A percentile compares a stretch with the other conserved stretches of the same genome.
phyloP scores from a whole-genome alignment of 2,329 filamentous ascomycete genomes.

The Dothideomycetes sp. region DNA sequence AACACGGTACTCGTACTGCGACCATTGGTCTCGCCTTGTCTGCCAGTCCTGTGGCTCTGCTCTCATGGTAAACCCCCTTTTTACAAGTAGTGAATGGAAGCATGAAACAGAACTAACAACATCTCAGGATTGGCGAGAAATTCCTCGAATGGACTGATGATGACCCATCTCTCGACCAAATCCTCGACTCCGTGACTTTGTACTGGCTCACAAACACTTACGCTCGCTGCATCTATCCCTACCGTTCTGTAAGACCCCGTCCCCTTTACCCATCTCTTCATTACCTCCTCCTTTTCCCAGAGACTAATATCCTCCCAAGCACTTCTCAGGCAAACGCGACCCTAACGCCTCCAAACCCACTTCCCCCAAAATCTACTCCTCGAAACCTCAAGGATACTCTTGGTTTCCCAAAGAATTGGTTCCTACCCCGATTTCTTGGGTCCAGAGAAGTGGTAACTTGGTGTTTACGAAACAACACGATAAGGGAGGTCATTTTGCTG shows the following conservation, averaged over 20 bases:
- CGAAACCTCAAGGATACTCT: constrained; percentile 36
- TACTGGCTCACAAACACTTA: constrained; percentile 46
- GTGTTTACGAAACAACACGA: constrained; percentile 32
- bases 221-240: constrained; percentile 38
- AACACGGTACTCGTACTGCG: constrained; percentile 46
- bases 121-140: constrained; percentile 45
- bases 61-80: constrained; percentile 47
- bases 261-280: no score
- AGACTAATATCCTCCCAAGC: background rate
- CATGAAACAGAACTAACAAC: background rate
- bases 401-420: constrained; percentile 36
- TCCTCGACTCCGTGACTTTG: constrained; percentile 42
- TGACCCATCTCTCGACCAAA: constrained; percentile 30
- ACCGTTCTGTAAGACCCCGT: constrained; percentile 30
- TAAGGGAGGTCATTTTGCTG: constrained; percentile 32
- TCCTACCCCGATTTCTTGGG: constrained; percentile 30
- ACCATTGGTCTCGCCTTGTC: constrained; percentile 49
- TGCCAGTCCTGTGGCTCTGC: constrained; percentile 45
- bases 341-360: background rate
- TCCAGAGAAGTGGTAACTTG: constrained; percentile 31
- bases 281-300: background rate
- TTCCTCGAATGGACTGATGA: constrained; percentile 46
- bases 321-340: background rate
- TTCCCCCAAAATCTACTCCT: constrained; percentile 10
- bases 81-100: background rate